Evolutionary conservation across 192 early-diverging fungal species (phyloP).

Genomic region (Entomortierella beljakovae): DNA sequence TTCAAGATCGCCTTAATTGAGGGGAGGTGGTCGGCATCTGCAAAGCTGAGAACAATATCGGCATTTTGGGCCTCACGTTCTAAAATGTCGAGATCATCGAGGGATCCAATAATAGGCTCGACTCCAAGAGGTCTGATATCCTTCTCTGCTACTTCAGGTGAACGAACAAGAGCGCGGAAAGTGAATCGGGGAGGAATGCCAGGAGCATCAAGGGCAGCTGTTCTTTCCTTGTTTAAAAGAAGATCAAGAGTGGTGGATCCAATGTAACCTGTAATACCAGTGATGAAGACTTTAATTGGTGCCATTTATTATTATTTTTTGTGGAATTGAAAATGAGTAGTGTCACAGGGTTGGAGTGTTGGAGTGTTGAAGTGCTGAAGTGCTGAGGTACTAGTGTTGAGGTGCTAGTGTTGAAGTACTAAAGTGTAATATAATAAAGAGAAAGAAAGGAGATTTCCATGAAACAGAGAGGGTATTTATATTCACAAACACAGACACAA

Average conservation of each 20-base stretch:
- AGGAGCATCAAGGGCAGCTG: too few species aligned
- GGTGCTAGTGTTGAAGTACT: too few species aligned
- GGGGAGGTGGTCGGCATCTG: slow-evolving; percentile 39
- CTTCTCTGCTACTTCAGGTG: slow-evolving; percentile 20
- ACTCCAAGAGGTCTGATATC: slow-evolving; percentile 26
- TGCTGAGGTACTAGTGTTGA: too few species aligned
- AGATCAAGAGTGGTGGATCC: slow-evolving; percentile 28
- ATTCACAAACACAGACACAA: too few species aligned
- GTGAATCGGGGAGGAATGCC: neutral
- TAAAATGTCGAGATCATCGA: slow-evolving; percentile 21
- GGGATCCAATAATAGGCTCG: slow-evolving; percentile 42
- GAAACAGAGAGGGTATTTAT: too few species aligned
- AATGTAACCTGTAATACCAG: slow-evolving; percentile 42
- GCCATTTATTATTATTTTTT: slow-evolving; percentile 15
- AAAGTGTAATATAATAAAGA: too few species aligned
- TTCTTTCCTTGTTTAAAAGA: slow-evolving; percentile 20
- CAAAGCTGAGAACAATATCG: slow-evolving; percentile 34
- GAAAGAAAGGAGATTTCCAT: too few species aligned
- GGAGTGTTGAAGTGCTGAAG: too few species aligned
- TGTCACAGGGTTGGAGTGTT: too few species aligned
- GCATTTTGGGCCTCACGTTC: slow-evolving; percentile 24
- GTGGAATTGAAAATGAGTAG: too few species aligned
- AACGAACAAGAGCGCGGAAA: slow-evolving; percentile 36
- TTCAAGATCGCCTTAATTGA: slow-evolving; percentile 28
- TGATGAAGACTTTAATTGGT: slow-evolving; percentile 28